Conservation (phyloP, 345 rosid species). For the Lumnitzera littorea region DNA sequence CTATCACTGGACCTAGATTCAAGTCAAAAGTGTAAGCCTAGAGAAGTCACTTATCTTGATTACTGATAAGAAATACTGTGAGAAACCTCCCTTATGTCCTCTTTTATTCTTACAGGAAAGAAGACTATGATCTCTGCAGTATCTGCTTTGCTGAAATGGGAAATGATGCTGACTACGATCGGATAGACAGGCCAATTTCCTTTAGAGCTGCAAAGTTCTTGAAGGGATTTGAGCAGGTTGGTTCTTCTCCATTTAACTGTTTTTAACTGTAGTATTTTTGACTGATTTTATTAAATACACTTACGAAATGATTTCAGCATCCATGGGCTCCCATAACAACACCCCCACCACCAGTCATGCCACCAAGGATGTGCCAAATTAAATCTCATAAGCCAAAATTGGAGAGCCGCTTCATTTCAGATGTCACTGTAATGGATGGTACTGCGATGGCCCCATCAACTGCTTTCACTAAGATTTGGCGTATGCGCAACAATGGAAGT, state of each 20-base stretch:
- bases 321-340: conserved; percentile 22
- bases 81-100: background rate
- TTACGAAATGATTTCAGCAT: conserved; percentile 12
- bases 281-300: background rate
- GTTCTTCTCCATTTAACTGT: too few relatives aligned
- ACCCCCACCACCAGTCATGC: conserved; percentile 6
- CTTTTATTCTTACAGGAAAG: conserved; percentile 40
- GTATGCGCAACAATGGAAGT: conserved; percentile 75
- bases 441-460: conserved; percentile 70
- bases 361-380: conserved; percentile 15
- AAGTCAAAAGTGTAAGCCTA: conserved; percentile 84
- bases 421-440: conserved; percentile 85
- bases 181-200: conserved; percentile 58
- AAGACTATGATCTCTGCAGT: conserved; percentile 84
- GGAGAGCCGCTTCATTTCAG: conserved; percentile 71
- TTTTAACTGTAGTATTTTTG: too few relatives aligned
- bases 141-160: conserved; percentile 75
- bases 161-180: conserved; percentile 49
- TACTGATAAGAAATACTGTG: background rate
- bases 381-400: conserved; percentile 39
- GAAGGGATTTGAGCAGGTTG: conserved; percentile 35
- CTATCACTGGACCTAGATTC: conserved; percentile 82
- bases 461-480: conserved; percentile 83
- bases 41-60: background rate
- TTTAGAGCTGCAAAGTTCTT: conserved; percentile 17